A percentile compares a stretch with the other conserved stretches of the same genome.
Evolutionary conservation across 2,329 filamentous ascomycete genomes (phyloP).

Genomic region (Fusarium caatingaense): DNA sequence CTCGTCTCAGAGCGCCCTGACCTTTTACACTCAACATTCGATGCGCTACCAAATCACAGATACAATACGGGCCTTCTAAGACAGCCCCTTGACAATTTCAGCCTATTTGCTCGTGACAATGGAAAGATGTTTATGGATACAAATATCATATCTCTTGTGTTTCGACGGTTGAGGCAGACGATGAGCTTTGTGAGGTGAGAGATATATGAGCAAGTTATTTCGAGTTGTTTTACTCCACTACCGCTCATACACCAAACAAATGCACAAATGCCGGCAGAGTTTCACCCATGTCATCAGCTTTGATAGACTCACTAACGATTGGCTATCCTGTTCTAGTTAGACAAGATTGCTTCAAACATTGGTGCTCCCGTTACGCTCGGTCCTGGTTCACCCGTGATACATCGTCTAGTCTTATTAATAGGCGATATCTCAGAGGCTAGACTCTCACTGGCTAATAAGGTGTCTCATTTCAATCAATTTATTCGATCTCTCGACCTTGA

Average conservation of each 20-base stretch:
- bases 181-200: conserved; percentile 12
- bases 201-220: conserved; percentile 42
- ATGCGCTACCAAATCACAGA: conserved; percentile 32
- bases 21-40: conserved; percentile 34
- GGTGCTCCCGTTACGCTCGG: background rate
- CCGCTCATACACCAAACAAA: conserved; percentile 10
- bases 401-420: conserved; percentile 1
- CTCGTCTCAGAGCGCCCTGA: conserved; percentile 39
- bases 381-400: conserved; percentile 6
- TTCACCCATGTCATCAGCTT: conserved; percentile 15
- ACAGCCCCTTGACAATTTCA: conserved; percentile 16
- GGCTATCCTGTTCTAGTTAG: conserved; percentile 12
- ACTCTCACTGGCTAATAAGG: background rate
- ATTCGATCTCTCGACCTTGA: background rate
- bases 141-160: background rate
- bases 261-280: conserved; percentile 15
- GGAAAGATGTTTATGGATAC: conserved; percentile 14
- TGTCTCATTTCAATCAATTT: background rate
- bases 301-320: background rate
- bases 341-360: conserved; percentile 1
- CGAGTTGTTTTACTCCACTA: conserved; percentile 23
- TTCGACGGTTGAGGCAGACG: background rate
- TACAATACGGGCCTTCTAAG: conserved; percentile 16
- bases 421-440: background rate
- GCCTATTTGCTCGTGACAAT: conserved; percentile 21